A percentile compares a stretch with the other conserved stretches of the same genome.
Evolutionary conservation across 768 basidiomycete species (phyloP).

Genomic region (Leccinum uliginosum): DNA sequence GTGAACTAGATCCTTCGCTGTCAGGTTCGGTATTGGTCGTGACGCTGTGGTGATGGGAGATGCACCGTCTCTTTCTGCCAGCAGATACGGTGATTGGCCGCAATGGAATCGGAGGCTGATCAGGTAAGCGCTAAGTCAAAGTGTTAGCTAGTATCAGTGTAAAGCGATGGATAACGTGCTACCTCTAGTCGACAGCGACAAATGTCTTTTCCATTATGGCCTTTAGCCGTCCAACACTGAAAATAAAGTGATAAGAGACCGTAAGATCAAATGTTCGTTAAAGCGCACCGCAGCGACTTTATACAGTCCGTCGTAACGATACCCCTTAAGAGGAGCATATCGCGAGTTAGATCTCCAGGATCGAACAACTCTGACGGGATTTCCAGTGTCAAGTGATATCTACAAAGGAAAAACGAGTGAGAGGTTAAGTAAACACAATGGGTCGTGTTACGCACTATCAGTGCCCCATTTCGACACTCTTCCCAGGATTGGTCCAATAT

Average conservation of each 20-base stretch:
- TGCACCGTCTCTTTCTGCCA: neutral
- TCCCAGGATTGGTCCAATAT: conserved; percentile 23
- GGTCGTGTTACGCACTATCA: conserved; percentile 14
- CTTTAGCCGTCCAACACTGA: conserved; percentile 23
- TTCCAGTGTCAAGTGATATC: conserved; percentile 18
- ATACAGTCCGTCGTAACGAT: conserved; percentile 31
- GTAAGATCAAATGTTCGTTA: neutral
- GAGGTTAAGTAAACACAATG: neutral
- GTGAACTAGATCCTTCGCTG: neutral
- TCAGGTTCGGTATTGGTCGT: neutral
- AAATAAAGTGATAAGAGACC: neutral
- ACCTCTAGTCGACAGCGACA: conserved; percentile 30
- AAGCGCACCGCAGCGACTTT: conserved; percentile 17
- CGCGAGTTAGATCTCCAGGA: conserved; percentile 17
- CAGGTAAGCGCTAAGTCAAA: conserved; percentile 22
- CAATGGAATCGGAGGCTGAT: conserved; percentile 18
- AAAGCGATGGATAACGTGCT: neutral
- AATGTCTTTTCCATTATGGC: conserved; percentile 8
- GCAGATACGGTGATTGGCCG: neutral
- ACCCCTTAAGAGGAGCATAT: conserved; percentile 24
- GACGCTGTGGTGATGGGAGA: neutral
- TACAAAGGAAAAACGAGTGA: neutral
- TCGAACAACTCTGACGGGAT: conserved; percentile 26
- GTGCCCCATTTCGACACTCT: conserved; percentile 4
- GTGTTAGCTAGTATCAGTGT: neutral